These are phyloP conservation scores for Pseudogymnoascus sp. DNA, from an alignment of 2,329 filamentous ascomycete species.

Conservation along the genomic window DNA sequence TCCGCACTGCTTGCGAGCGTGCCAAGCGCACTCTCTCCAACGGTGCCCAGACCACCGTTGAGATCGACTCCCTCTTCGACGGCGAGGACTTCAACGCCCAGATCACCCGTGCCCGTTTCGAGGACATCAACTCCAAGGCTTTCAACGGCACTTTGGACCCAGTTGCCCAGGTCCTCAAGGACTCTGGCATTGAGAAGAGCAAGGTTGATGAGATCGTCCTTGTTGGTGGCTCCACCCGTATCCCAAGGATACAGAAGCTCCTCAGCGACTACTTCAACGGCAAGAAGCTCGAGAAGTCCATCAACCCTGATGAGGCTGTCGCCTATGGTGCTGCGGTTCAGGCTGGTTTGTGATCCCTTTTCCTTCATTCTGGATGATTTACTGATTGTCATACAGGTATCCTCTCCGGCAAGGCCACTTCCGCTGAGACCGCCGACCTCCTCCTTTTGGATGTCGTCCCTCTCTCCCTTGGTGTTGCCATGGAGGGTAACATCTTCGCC, in stretches of 20 bases:
- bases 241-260: constrained; percentile 97
- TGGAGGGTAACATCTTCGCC: constrained; percentile 99
- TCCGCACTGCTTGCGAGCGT: constrained; percentile 97
- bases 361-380: too few species aligned
- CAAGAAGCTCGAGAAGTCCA: constrained; percentile 99
- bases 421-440: constrained; percentile 87
- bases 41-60: constrained; percentile 92
- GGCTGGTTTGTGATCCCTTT: constrained; percentile 37
- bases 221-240: constrained; percentile 98
- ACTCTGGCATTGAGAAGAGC: constrained; percentile 78
- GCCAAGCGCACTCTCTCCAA: constrained; percentile 98
- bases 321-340: constrained; percentile 98
- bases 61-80: constrained; percentile 98
- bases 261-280: constrained; percentile 98
- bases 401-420: constrained; percentile 84
- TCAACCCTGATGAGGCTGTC: constrained; percentile 99
- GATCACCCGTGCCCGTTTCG: constrained; percentile 97
- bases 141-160: constrained; percentile 92
- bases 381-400: too few species aligned
- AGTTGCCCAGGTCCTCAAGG: constrained; percentile 93
- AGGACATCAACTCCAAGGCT: constrained; percentile 93
- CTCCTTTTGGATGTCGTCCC: constrained; percentile 94
- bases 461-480: constrained; percentile 94
- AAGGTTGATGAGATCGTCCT: constrained; percentile 97
- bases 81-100: constrained; percentile 95